A percentile compares a stretch with the other conserved stretches of the same genome.
These are phyloP conservation scores for Tylopilus subfusipes DNA, from an alignment of 768 basidiomycete genomes.

Conservation along the genomic window DNA sequence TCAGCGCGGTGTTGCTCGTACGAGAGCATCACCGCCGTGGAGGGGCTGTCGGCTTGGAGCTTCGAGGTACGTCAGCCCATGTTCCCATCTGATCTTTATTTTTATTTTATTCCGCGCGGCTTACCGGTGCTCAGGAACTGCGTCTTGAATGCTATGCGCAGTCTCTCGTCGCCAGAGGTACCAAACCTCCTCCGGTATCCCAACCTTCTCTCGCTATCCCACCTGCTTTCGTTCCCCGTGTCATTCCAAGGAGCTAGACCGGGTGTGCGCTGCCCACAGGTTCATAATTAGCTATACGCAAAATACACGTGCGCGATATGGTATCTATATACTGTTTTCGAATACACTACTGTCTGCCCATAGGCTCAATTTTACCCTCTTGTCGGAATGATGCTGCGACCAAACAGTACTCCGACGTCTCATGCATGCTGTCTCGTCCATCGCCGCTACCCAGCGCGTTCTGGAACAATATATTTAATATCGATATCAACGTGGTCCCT, in stretches of 20 bases:
- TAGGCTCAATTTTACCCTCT: neutral
- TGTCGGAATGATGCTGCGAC: neutral
- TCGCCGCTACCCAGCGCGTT: no score
- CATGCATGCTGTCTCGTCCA: no score
- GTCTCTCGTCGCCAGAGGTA: constrained; percentile 24
- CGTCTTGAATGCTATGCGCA: constrained; percentile 32
- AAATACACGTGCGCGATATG: neutral
- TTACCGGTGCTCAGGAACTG: constrained; percentile 17
- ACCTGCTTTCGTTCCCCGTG: constrained; percentile 25
- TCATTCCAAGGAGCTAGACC: neutral
- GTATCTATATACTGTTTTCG: constrained; percentile 7
- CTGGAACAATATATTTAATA: no score
- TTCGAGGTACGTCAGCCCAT: constrained; percentile 22
- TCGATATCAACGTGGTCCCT: neutral
- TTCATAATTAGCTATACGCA: constrained; percentile 7
- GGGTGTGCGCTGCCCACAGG: neutral
- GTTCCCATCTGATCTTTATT: neutral
- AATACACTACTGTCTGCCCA: neutral
- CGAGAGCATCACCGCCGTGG: constrained; percentile 27
- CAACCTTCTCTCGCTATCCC: constrained; percentile 25
- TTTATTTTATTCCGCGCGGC: neutral
- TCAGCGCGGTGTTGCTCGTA: constrained; percentile 13
- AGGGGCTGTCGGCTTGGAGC: constrained; percentile 25
- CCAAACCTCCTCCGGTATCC: constrained; percentile 15
- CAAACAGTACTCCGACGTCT: neutral